Conservation (phyloP, 306 rosid genomes). For the Potentilla sterilis region DNA sequence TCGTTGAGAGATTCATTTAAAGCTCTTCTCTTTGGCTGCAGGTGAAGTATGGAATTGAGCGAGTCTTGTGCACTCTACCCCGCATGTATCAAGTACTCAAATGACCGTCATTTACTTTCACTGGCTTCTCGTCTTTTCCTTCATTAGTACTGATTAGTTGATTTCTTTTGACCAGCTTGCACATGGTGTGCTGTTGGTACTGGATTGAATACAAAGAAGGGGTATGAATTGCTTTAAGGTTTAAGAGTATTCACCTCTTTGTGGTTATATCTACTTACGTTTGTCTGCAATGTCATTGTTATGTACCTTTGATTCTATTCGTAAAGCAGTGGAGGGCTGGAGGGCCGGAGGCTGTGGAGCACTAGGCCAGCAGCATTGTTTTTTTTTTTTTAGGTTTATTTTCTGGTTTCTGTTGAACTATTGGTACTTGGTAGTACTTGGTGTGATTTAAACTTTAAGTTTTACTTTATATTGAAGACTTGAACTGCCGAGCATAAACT, state of each 20-base stretch:
- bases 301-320: background rate
- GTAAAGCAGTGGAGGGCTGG: too few species aligned
- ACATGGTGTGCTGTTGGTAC: slow-evolving; percentile 99
- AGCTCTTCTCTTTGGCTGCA: slow-evolving; percentile 40
- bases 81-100: slow-evolving; percentile 75
- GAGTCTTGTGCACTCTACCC: slow-evolving; percentile 74
- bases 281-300: background rate
- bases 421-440: too few species aligned
- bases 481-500: too few species aligned
- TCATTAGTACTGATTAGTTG: slow-evolving; percentile 33
- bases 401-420: too few species aligned
- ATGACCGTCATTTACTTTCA: slow-evolving; percentile 8
- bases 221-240: slow-evolving; percentile 51
- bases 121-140: slow-evolving; percentile 4
- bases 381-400: too few species aligned
- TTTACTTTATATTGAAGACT: too few species aligned
- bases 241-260: slow-evolving; percentile 2
- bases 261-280: background rate
- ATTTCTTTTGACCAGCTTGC: slow-evolving; percentile 74
- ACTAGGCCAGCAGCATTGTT: too few species aligned
- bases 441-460: too few species aligned
- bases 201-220: slow-evolving; percentile 96
- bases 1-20: slow-evolving; percentile 20
- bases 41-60: slow-evolving; percentile 90
- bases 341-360: too few species aligned